Conservation (phyloP, 805 yeast species). For the Hanseniaspora osmophila region DNA sequence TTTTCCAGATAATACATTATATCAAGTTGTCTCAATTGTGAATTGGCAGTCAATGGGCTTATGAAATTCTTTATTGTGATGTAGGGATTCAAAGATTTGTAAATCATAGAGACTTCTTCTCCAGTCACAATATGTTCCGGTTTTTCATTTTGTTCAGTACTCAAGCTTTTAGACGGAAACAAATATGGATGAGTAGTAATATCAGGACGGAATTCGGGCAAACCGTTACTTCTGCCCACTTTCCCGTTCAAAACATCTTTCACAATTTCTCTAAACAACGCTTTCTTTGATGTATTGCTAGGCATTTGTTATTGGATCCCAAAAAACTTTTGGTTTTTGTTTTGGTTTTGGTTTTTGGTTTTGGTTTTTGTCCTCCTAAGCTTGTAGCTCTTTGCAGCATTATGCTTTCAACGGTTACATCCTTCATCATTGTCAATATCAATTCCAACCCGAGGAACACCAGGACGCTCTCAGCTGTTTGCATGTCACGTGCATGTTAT, state of each 20-base stretch:
- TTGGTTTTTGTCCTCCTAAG: too few relatives aligned
- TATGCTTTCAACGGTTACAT: too few relatives aligned
- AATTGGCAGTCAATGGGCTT: constrained; percentile 1
- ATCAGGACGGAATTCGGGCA: neutral
- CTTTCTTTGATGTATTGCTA: neutral
- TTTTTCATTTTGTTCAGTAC: neutral
- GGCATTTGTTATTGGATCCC: neutral
- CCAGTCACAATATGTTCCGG: neutral
- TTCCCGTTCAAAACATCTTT: neutral
- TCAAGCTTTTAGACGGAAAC: neutral
- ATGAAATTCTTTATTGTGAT: constrained; percentile 12
- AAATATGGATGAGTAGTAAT: neutral
- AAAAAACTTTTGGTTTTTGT: too few relatives aligned
- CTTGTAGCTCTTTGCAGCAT: too few relatives aligned
- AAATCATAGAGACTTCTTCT: constrained; percentile 6
- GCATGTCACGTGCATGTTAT: neutral
- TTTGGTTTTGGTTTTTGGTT: too few relatives aligned
- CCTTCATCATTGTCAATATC: neutral
- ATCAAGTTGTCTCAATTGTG: neutral
- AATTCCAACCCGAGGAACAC: neutral
- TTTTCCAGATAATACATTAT: neutral
- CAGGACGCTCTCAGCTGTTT: neutral
- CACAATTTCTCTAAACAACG: neutral
- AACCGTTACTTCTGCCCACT: neutral
- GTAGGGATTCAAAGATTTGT: constrained; percentile 15